Base-by-base conservation (phyloP, 2,329 filamentous ascomycete genomes). In the Alternaria ventricosa region DNA sequence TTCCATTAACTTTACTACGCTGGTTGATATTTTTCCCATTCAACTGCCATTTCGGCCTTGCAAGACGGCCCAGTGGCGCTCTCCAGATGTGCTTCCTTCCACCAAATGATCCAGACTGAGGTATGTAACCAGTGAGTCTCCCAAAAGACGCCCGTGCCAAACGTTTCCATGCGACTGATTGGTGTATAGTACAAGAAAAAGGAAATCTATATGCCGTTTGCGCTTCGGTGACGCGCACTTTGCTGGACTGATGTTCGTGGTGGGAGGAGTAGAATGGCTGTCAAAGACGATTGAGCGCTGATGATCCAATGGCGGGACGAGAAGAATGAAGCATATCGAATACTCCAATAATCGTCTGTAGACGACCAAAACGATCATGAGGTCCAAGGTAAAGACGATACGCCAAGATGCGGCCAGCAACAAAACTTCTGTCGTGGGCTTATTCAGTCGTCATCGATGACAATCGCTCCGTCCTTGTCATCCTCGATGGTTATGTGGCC, bases 401-500 rank as follows among this genome's bases (percentile, higher is more conserved):
- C 25, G 50, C 27, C 50, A 46, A 28, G 25, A 60, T 33, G 49
- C n/a, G 3, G 9, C 25, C n/a, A 25, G 22, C 22, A 44, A n/a
- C 41, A 20, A 30, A 43, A 43, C 41, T n/a, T 50, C 36, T 22
- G 18, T 7, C 15, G n/a, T 6, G 7, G 46, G 25, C 13, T 49
- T 9, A 33, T 45, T 73, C 63, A 75, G 54, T 73, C 70, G 53
- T 73, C 76, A 57, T 80, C 79, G 33, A 81, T 77, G 41, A 80
- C 60, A 55, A 82, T 82, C 5, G 76, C 74, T 4, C 77, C 79
- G 23, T 79, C 74, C 11, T 71, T 65, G 46, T 80, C 79, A 23
- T 73, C 71, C 27, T 80, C 75, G 10, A 80, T 68, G 44, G 78
- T 62, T n/a, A 76, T 72, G 18, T 79, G 65, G 65, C 81, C 81